phyloP scores from a whole-genome alignment of 2,329 filamentous ascomycete genomes.

The Penicillium janthinellum region DNA sequence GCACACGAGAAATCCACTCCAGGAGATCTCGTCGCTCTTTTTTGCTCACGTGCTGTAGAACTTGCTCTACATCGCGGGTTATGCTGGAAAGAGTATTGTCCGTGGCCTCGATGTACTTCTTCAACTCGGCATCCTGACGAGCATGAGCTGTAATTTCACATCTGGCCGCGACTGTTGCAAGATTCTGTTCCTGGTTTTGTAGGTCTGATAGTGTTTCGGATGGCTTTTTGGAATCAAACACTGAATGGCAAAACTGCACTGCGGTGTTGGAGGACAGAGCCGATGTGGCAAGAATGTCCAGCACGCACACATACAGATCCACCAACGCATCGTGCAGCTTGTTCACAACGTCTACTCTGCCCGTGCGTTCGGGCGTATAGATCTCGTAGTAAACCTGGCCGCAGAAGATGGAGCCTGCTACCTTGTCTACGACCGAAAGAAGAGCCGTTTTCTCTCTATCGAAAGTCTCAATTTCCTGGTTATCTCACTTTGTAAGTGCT shows the following conservation, averaged over 20 bases:
- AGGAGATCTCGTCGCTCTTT: conserved; percentile 1
- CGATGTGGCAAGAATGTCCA: not conserved
- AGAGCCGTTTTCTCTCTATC: not conserved
- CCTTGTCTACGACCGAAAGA: not conserved
- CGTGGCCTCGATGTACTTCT: not conserved
- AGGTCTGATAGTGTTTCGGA: not conserved
- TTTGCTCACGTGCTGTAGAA: not conserved
- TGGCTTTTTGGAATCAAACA: not conserved
- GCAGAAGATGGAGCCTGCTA: not conserved
- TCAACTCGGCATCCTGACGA: not conserved
- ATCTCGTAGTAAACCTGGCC: not conserved
- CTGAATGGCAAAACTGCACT: not conserved
- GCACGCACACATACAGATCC: not conserved
- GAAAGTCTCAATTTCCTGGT: not conserved
- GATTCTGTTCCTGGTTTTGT: not conserved
- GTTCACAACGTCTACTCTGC: not conserved
- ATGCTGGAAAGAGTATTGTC: not conserved
- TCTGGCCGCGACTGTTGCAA: not conserved
- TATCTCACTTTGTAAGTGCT: not conserved
- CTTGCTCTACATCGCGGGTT: not conserved
- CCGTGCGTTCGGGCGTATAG: not conserved
- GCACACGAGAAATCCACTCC: conserved; percentile 24
- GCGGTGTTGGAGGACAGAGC: not conserved
- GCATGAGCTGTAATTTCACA: not conserved
- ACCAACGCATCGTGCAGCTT: not conserved